Conservation (phyloP, 163 green algal species). For the Dunaliella salina region DNA sequence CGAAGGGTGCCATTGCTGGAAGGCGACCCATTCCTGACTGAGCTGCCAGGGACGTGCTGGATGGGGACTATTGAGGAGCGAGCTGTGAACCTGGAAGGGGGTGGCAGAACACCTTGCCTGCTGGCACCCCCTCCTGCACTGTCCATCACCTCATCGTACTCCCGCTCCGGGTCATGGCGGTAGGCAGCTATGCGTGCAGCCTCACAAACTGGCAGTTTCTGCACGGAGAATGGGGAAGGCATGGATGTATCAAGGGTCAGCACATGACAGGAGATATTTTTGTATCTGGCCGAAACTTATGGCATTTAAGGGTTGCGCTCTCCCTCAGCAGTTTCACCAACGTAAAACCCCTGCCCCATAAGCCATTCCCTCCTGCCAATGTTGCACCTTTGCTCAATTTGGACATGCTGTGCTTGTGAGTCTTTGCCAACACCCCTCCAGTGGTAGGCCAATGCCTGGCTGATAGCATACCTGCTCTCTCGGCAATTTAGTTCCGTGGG, state of each 20-base stretch:
- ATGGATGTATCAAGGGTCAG: not conserved
- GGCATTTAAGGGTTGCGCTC: no score
- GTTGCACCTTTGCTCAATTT: not conserved
- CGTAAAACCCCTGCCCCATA: no score
- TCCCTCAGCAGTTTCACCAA: no score
- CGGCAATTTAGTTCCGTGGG: no score
- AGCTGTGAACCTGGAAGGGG: not conserved
- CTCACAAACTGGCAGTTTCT: constrained; percentile 1
- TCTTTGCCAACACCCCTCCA: no score
- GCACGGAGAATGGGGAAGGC: no score
- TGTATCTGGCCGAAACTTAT: no score
- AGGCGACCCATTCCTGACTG: not conserved
- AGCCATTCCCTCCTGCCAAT: not conserved
- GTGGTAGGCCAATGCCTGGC: no score
- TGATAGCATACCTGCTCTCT: no score
- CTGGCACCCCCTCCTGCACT: not conserved
- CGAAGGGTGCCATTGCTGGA: not conserved
- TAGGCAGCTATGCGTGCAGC: not conserved
- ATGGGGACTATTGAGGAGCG: not conserved
- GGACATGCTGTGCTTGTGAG: no score
- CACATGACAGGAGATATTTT: no score
- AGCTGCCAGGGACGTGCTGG: not conserved
- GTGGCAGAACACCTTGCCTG: not conserved
- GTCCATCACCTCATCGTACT: not conserved
- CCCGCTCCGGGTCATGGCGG: not conserved